Evolutionary conservation across 495 filamentous ascomycete species (phyloP), one percentile per base, ranked within the genome.

Genomic region (Haplographium delicatum): DNA sequence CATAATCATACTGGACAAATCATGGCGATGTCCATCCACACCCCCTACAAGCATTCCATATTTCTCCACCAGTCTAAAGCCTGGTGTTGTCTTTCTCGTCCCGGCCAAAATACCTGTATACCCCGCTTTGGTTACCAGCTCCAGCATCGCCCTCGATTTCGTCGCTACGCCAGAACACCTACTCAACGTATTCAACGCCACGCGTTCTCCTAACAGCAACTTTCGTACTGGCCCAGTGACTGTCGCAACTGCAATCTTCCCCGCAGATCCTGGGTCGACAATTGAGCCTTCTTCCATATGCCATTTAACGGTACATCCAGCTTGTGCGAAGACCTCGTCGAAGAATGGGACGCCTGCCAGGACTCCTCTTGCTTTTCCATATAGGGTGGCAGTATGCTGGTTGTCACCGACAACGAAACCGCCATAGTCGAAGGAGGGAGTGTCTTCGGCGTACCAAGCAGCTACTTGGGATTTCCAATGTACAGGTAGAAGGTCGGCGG

Each of bases 11-110:
- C 82, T 76, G 54, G 84, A 89, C 30, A 98, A 70, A 67, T 97
- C 94, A 67, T 95, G 87, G 11, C 93, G 78, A 63, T 98, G 94
- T 1, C 84, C 79, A 63, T 98, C 93, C 26, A 84, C 87, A 15
- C 94, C 94, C 16, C 91, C 93, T 11, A 95, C 83, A 11, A 96
- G 70, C 82, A 98, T 95, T 43, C 88, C 93, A 65, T 97, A 98
- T 72, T 98, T 98, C 73, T 98, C 93, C 2, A 97, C 90, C 7
- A 98, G 71, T 3, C 93, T 78, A 69, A 97, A 97, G 0, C 94
- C 93, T 0, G 93, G 93, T 1, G 93, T 98, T 2, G 94, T 96
- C 72, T 98, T 98, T 54, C 93, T 76, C 15, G 93, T 98, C 27
- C 93, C 93, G 0, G 91, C 89, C n/a, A 98, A 68, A n/a, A 78